Base-by-base conservation (phyloP, 164 flowering plant genomes). In the Warburgia ugandensis region DNA sequence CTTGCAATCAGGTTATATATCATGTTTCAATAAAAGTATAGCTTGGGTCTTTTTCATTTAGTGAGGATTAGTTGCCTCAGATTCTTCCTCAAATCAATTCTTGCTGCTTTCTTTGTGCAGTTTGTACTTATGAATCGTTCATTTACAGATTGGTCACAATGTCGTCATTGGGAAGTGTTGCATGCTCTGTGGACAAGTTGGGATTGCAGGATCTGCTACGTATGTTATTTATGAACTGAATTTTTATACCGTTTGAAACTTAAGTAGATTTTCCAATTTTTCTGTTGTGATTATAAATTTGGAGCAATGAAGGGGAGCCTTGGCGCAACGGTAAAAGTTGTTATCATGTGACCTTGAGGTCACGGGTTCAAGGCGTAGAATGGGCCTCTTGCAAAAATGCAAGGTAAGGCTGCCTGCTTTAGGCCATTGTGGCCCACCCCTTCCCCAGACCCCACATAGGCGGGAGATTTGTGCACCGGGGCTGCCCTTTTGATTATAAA, bases 161-260 rank as follows among this genome's bases (percentile, higher is more conserved):
- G 95, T 78, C 52, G 66, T 75, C 20, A 80, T 86, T 49, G 97
- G 97, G 14, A 77, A 66, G 48, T 65, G 65, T 62, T 94, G 96
- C 74, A 73, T 94, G 75, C 71, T 88, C 13, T 94, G 99, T 54
- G 99, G 99, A 56, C 99, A 86, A 82, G 96, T 78, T 60, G 99
- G 95, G 11, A 70, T 89, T 66, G 95, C 99, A 21, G 97, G 97
- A 56, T 94, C 99, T 48, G 96, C 68, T 26, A 94, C 78, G 96
- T 94, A 80, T 45, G 88, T 68, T 32, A 25, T 55, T 45, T 55
- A 13, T 27, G 17, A 23, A 26, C n/a, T 4, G 8, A 6, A 20
- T 12, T 16, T 16, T 41, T 0, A 10, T 7, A 13, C 6, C 23
- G 25, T 43, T 46, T 48, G 47, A 42, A 54, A 2, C 26, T 10